phyloP scores from a whole-genome alignment of 169 alveolate genomes.

The Miamiensis avidus region DNA sequence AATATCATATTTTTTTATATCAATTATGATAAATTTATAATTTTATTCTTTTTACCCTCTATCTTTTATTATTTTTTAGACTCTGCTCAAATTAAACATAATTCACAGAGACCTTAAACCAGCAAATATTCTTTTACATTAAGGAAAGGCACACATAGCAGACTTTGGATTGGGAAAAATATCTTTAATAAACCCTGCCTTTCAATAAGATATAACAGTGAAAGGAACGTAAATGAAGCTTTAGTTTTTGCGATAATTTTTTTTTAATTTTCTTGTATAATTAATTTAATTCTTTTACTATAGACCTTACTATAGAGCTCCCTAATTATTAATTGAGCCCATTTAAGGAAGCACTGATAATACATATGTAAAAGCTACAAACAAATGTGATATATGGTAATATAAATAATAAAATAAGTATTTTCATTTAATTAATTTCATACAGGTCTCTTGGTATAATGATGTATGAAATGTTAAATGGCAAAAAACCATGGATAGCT shows the following conservation, averaged over 20 bases:
- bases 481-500: neutral
- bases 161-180: neutral
- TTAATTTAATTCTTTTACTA: too few relatives aligned
- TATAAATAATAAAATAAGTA: neutral
- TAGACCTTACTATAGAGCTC: neutral
- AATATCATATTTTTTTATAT: too few relatives aligned
- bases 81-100: neutral
- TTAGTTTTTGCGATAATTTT: too few relatives aligned
- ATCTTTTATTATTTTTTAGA: neutral
- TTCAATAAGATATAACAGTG: neutral
- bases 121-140: neutral
- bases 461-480: neutral
- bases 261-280: neutral
- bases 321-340: neutral
- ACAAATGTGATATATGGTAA: neutral
- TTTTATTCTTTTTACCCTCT: too few relatives aligned
- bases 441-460: neutral
- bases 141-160: neutral
- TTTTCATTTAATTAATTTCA: too few relatives aligned
- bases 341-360: neutral
- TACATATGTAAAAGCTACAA: neutral
- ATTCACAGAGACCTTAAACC: neutral
- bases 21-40: too few relatives aligned
- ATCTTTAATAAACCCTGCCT: neutral
- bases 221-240: neutral